These are phyloP conservation scores for Pythium apleroticum DNA, from an alignment of 352 stramenopile genomes.

Conservation along the genomic window DNA sequence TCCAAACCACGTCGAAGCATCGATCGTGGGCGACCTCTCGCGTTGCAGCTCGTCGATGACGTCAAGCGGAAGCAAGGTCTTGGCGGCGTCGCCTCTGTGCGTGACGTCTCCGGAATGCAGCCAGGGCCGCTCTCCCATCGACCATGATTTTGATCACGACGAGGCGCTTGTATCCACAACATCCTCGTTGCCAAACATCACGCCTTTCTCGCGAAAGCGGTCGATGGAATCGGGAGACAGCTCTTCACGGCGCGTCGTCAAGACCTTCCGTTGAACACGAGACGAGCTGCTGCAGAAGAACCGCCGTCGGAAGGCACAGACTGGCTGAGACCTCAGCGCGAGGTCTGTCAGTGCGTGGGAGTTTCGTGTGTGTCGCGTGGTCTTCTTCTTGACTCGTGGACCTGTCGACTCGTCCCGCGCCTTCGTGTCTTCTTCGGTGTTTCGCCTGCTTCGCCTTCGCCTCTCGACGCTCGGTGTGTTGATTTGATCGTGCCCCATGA, in stretches of 20 bases:
- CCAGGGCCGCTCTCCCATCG: constrained; percentile 64
- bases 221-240: constrained; percentile 22
- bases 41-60: constrained; percentile 6
- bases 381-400: no score
- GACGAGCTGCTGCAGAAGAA: constrained; percentile 8
- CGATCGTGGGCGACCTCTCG: constrained; percentile 13
- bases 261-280: constrained; percentile 25
- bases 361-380: constrained; percentile 13
- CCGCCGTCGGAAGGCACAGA: neutral
- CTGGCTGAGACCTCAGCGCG: neutral
- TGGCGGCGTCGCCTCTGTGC: constrained; percentile 46
- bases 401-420: neutral
- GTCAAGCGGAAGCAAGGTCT: constrained; percentile 5
- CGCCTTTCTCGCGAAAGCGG: constrained; percentile 23
- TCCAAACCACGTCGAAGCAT: constrained; percentile 32
- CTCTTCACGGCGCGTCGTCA: constrained; percentile 19
- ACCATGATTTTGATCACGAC: constrained; percentile 79
- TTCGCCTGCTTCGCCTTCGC: neutral
- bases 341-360: constrained; percentile 7
- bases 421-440: constrained; percentile 11
- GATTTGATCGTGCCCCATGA: constrained; percentile 23
- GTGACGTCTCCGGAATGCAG: constrained; percentile 80
- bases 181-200: constrained; percentile 9
- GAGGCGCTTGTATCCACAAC: constrained; percentile 18
- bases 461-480: constrained; percentile 19